Evolutionary conservation across 306 rosid species (phyloP).

Genomic region (Sicyos edulis): DNA sequence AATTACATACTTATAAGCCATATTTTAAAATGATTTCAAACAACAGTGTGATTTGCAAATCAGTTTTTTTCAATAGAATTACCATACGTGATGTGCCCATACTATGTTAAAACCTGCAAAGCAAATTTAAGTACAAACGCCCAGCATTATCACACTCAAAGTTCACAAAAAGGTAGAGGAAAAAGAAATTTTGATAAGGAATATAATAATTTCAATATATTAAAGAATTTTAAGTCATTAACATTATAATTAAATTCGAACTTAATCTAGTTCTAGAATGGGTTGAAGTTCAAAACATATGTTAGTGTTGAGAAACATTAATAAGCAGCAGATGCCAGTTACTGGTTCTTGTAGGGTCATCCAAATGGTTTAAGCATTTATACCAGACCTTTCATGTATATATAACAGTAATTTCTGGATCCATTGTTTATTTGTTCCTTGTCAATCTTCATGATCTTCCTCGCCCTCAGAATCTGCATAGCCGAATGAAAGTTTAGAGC

Average conservation of each 20-base stretch:
- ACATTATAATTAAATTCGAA: too few species aligned
- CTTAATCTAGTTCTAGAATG: not conserved
- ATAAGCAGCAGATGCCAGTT: conserved; percentile 3
- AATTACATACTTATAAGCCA: too few species aligned
- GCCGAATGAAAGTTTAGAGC: not conserved
- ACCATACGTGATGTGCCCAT: too few species aligned
- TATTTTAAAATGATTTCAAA: too few species aligned
- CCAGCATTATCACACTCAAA: not conserved
- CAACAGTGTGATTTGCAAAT: too few species aligned
- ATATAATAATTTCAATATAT: not conserved
- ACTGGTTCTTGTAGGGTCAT: not conserved
- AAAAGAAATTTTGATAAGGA: not conserved
- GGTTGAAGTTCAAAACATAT: not conserved
- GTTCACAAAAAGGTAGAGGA: not conserved
- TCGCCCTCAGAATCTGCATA: conserved; percentile 84
- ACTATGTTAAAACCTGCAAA: too few species aligned
- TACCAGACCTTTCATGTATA: conserved; percentile 1
- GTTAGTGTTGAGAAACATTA: not conserved
- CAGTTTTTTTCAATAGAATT: too few species aligned
- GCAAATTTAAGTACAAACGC: not conserved
- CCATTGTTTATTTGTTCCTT: conserved; percentile 26
- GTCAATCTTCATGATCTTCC: conserved; percentile 82
- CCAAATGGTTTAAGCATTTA: conserved; percentile 10
- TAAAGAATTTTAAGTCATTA: too few species aligned
- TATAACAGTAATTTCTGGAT: conserved; percentile 6